Percentiles rank a stretch among this genome's conserved stretches.
phyloP scores from a whole-genome alignment of 2,329 filamentous ascomycete species.

The Colletotrichum caudatum region DNA sequence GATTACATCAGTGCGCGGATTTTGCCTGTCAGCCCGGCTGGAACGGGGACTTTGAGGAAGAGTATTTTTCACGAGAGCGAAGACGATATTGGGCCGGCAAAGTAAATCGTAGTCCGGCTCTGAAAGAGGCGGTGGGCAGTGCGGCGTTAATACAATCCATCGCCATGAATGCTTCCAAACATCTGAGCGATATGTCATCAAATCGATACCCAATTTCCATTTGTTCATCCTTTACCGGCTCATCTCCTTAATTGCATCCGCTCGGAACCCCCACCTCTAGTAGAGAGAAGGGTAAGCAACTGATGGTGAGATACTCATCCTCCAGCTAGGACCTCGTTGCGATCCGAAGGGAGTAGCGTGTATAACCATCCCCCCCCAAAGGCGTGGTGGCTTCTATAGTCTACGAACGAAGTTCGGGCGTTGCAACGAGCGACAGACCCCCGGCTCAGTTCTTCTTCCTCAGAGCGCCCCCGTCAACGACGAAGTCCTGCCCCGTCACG shows the following conservation, averaged over 20 bases:
- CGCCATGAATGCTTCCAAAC: no score
- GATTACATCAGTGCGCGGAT: slow-evolving; percentile 47
- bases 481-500: slow-evolving; percentile 47
- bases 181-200: neutral
- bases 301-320: neutral
- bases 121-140: neutral
- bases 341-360: no score
- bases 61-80: slow-evolving; percentile 58
- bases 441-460: slow-evolving; percentile 46
- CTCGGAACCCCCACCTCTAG: neutral
- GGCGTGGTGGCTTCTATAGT: neutral
- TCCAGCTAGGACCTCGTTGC: no score
- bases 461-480: slow-evolving; percentile 47
- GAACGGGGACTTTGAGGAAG: slow-evolving; percentile 47
- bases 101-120: neutral
- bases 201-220: neutral
- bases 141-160: neutral
- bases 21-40: slow-evolving; percentile 36
- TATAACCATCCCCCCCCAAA: no score
- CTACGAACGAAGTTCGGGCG: neutral
- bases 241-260: neutral
- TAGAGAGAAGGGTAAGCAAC: no score
- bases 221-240: neutral
- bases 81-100: slow-evolving; percentile 49
- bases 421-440: neutral